These are phyloP conservation scores for Phaeosphaeria sp. DNA, from an alignment of 2,329 filamentous ascomycete species.

Conservation along the genomic window DNA sequence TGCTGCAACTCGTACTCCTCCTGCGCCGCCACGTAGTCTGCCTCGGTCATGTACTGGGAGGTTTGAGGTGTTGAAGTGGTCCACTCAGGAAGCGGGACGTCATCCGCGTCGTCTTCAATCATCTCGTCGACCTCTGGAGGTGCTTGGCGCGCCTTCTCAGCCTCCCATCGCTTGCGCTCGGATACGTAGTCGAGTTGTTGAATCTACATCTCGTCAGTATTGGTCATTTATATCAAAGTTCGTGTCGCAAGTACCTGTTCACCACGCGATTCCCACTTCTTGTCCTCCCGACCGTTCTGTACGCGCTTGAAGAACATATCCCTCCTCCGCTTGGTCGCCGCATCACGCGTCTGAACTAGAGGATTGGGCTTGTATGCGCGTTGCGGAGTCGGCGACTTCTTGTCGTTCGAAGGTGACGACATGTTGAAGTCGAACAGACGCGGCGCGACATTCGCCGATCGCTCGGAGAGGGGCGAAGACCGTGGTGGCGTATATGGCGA, in stretches of 20 bases:
- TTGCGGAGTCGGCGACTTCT: slow-evolving; percentile 25
- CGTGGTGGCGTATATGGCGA: slow-evolving; percentile 38
- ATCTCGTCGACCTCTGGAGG: slow-evolving; percentile 33
- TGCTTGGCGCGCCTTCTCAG: slow-evolving; percentile 51
- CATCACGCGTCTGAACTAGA: slow-evolving; percentile 65
- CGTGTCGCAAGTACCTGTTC: slow-evolving; percentile 50
- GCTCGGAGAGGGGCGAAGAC: slow-evolving; percentile 55
- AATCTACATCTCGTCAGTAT: slow-evolving; percentile 45
- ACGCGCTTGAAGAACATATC: slow-evolving; percentile 71
- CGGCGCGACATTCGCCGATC: slow-evolving; percentile 46
- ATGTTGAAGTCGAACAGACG: slow-evolving; percentile 38
- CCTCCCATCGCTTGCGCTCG: slow-evolving; percentile 54
- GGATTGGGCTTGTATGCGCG: slow-evolving; percentile 67
- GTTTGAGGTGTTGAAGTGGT: slow-evolving; percentile 9
- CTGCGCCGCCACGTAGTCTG: slow-evolving; percentile 47
- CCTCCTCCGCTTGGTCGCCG: slow-evolving; percentile 67
- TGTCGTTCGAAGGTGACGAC: slow-evolving; percentile 25
- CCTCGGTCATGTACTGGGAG: slow-evolving; percentile 42
- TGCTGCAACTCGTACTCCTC: slow-evolving; percentile 55
- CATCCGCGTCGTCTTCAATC: slow-evolving; percentile 31
- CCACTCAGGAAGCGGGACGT: slow-evolving; percentile 10
- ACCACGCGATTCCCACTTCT: slow-evolving; percentile 52
- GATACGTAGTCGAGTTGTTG: slow-evolving; percentile 55
- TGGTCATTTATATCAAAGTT: background rate
- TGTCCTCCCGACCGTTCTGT: slow-evolving; percentile 53